Conservation (phyloP, 352 stramenopile genomes). For the Phytophthora pini region DNA sequence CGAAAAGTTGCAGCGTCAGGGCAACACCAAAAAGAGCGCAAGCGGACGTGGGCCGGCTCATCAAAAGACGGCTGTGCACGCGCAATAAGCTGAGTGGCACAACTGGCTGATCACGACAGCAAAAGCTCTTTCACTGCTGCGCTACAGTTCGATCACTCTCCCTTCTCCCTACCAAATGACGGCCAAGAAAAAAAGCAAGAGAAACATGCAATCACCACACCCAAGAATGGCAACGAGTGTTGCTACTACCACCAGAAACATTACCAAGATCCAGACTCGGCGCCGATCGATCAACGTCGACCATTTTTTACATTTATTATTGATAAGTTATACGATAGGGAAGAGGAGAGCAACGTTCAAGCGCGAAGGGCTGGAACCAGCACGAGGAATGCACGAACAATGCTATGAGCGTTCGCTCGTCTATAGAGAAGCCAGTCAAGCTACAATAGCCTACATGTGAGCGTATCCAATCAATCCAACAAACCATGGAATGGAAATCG, state of each 20-base stretch:
- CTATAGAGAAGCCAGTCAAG: slow-evolving; percentile 38
- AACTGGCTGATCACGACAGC: slow-evolving; percentile 16
- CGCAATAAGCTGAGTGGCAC: slow-evolving; percentile 16
- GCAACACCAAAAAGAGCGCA: slow-evolving; percentile 24
- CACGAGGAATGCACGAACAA: slow-evolving; percentile 1
- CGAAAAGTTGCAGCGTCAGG: slow-evolving; percentile 34
- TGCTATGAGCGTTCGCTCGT: slow-evolving; percentile 23
- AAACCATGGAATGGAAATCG: slow-evolving; percentile 17
- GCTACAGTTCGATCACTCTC: slow-evolving; percentile 7
- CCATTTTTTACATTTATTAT: slow-evolving; percentile 43
- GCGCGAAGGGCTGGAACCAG: slow-evolving; percentile 2
- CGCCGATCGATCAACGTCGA: slow-evolving; percentile 11
- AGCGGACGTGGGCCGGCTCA: slow-evolving; percentile 8
- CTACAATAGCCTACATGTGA: slow-evolving; percentile 25
- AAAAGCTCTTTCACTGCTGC: background rate
- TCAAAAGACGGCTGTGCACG: slow-evolving; percentile 18
- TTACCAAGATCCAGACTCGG: slow-evolving; percentile 24
- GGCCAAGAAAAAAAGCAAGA: slow-evolving; percentile 38
- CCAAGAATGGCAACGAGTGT: slow-evolving; percentile 1
- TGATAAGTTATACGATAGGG: slow-evolving; percentile 42
- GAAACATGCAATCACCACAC: slow-evolving; percentile 26
- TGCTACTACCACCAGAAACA: slow-evolving; percentile 24
- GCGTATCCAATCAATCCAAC: slow-evolving; percentile 26
- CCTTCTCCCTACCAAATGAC: slow-evolving; percentile 27
- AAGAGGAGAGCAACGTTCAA: slow-evolving; percentile 18